These are phyloP conservation scores for Trichopus zeylanicus DNA, from an alignment of 116 monocot genomes.

Conservation along the genomic window DNA sequence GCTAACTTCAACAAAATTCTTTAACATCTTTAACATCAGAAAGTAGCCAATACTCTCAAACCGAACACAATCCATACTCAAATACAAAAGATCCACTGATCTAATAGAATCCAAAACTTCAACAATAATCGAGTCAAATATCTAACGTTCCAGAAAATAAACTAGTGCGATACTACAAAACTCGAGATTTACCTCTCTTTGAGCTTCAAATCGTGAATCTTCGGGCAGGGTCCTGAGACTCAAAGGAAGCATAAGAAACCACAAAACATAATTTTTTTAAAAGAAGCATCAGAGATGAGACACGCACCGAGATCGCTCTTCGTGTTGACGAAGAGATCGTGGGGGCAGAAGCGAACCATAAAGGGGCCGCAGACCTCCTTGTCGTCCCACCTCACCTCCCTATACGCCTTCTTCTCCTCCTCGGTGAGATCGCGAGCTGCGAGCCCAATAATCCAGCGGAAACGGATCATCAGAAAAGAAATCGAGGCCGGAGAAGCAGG, in stretches of 20 bases:
- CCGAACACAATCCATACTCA: background rate
- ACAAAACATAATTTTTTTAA: background rate
- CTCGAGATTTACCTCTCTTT: conserved; percentile 99
- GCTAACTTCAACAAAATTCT: conserved; percentile 12
- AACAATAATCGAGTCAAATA: too few relatives aligned
- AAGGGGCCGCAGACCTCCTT: conserved; percentile 79
- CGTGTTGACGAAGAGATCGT: conserved; percentile 97
- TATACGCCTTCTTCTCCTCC: conserved; percentile 83
- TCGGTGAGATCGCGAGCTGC: conserved; percentile 92
- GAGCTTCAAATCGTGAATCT: conserved; percentile 87
- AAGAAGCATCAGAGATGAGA: background rate
- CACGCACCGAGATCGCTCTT: conserved; percentile 88
- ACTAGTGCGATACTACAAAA: too few relatives aligned
- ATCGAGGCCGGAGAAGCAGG: background rate
- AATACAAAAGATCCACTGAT: background rate
- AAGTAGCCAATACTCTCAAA: background rate
- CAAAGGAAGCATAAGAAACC: background rate
- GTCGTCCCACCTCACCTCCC: conserved; percentile 88
- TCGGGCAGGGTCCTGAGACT: conserved; percentile 69
- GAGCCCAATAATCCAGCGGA: background rate
- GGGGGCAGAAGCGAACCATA: conserved; percentile 95
- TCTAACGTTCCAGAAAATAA: too few relatives aligned
- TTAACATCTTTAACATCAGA: background rate
- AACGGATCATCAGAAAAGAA: background rate
- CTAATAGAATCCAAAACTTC: too few relatives aligned